Evolutionary conservation across 805 yeast genomes (phyloP), one percentile per base, ranked within the genome.

Genomic region (Pichia exigua): DNA sequence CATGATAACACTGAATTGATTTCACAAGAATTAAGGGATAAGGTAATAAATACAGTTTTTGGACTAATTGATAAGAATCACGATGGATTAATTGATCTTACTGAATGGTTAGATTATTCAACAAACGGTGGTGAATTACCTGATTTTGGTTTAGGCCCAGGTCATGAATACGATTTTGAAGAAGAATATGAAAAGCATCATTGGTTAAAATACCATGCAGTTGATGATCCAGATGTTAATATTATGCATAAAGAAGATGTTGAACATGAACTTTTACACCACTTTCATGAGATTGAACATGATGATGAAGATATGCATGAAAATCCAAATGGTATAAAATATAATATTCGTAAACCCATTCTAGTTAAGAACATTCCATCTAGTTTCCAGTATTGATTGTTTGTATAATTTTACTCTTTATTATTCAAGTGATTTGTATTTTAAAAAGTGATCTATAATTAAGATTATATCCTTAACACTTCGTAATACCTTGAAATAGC

Each of bases 111-210:
- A 44, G 70, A 68, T 15, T 91, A 78, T 66, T 75, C 78, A 10
- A 65, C 66, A 2, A 68, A 66, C 13, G 95, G 95, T 10, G 84
- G 85, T 1, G 78, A 79, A 56, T 78, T 92, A 62, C 97, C 97
- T 1, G 97, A 92, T 66, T 81, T 91, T 65, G 95, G 96, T 10
- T 82, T 83, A 53, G 98, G 97, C 30, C 91, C 88, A 9, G 69
- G 68, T 17, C 97, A 91, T 63, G 97, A 91, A 69, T 84, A 90
- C 38, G 96, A 88, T 69, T 92, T 90, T 63, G 98, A 91, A 67
- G 77, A 81, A 59, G 97, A 91, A 65, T 92, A 91, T 65, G 97
- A 92, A 65, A 83, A 87, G 52, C 97, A 91, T 66, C 98, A 91
- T 66, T 92, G 97, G 97, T 78, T 83, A 54, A 73, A 89, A 68